Conservation (phyloP, 805 yeast genomes). For the Gaillardinia entomophila region DNA sequence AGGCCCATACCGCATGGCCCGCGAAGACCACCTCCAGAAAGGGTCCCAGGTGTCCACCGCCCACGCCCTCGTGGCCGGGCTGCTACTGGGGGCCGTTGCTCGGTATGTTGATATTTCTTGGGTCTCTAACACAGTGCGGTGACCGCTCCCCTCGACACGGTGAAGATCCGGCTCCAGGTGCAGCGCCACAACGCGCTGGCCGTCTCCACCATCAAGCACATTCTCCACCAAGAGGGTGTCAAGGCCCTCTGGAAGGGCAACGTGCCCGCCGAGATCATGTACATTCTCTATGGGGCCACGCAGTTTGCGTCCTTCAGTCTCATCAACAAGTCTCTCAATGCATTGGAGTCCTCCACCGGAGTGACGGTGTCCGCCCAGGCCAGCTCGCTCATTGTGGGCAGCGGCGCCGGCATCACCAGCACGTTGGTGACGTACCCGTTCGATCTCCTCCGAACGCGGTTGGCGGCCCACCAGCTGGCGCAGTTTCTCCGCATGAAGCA, state of each 20-base stretch:
- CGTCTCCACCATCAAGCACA: constrained; percentile 30
- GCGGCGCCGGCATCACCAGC: constrained; percentile 69
- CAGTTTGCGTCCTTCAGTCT: constrained; percentile 74
- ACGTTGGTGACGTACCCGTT: constrained; percentile 79
- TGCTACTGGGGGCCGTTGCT: constrained; percentile 57
- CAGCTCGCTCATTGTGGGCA: constrained; percentile 60
- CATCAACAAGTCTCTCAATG: constrained; percentile 40
- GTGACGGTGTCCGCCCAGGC: constrained; percentile 24
- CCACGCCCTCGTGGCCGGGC: constrained; percentile 64
- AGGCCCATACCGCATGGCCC: no score
- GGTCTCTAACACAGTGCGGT: constrained; percentile 37
- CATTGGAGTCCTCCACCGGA: constrained; percentile 15
- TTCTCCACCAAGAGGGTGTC: constrained; percentile 61
- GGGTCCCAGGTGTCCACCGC: constrained; percentile 48
- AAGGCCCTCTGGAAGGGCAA: constrained; percentile 93
- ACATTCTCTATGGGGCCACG: constrained; percentile 74
- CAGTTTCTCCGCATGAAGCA: constrained; percentile 32
- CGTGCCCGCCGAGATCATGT: constrained; percentile 84
- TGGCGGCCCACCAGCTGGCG: constrained; percentile 56
- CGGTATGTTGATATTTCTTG: constrained; percentile 22
- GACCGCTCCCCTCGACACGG: constrained; percentile 74
- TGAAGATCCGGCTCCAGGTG: constrained; percentile 72
- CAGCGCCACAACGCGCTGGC: constrained; percentile 30
- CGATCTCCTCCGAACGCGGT: constrained; percentile 81
- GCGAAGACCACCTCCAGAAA: constrained; percentile 41